Conservation (phyloP, 495 filamentous ascomycete genomes). For the Xylaria palmicola region DNA sequence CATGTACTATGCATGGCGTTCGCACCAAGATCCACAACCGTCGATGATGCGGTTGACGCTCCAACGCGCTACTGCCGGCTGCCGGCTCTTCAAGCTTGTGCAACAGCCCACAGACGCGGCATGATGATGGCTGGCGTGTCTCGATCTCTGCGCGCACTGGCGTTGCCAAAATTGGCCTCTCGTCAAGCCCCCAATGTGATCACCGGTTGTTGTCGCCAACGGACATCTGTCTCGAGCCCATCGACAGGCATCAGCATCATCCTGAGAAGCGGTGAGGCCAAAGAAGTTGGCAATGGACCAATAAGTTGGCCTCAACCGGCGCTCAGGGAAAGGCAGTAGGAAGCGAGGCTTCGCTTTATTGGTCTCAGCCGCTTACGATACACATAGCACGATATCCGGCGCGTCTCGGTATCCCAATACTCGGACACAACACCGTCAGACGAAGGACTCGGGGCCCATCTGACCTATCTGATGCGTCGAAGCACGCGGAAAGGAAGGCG, state of each 20-base stretch:
- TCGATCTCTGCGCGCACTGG: neutral
- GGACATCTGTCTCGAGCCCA: neutral
- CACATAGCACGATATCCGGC: neutral
- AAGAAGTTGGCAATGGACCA: neutral
- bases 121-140: neutral
- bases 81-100: slow-evolving; percentile 9
- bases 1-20: slow-evolving; percentile 11
- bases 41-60: slow-evolving; percentile 7
- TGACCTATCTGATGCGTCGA: neutral
- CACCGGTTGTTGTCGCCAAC: neutral
- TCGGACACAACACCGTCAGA: too few species aligned
- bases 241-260: slow-evolving; percentile 1
- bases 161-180: neutral
- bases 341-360: neutral
- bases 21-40: slow-evolving; percentile 5
- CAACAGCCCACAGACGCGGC: neutral
- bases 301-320: neutral
- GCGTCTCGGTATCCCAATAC: slow-evolving; percentile 1
- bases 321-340: neutral
- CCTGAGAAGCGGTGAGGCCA: slow-evolving; percentile 5
- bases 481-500: neutral
- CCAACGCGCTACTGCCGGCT: neutral
- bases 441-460: neutral
- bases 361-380: slow-evolving; percentile 8
- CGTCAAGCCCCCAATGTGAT: slow-evolving; percentile 6